phyloP scores from a whole-genome alignment of 1,284 basidiomycete genomes.

The Ganoderma multipileum region DNA sequence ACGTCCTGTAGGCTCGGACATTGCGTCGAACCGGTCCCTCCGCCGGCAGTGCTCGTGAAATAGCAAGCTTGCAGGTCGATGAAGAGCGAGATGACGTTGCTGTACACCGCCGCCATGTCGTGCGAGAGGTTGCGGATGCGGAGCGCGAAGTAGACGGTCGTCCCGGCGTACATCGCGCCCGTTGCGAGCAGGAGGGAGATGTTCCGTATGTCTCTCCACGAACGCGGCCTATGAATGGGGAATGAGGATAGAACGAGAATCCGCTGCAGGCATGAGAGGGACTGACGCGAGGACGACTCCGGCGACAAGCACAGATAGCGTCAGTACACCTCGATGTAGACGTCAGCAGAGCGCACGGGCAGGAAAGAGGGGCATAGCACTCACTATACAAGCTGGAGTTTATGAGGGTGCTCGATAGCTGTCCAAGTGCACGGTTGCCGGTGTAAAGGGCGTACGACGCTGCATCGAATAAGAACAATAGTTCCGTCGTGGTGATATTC shows the following conservation, averaged over 20 bases:
- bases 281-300: not conserved
- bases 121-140: not conserved
- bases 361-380: not conserved
- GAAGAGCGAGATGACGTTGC: not conserved
- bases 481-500: not conserved
- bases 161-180: constrained; percentile 1
- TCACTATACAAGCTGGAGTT: not conserved
- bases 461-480: not conserved
- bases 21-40: not conserved
- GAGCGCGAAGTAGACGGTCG: not conserved
- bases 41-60: not conserved
- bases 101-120: not conserved
- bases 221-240: not conserved
- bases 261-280: not conserved
- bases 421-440: not conserved
- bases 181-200: constrained; percentile 1
- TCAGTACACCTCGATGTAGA: not conserved
- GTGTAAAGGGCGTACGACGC: not conserved
- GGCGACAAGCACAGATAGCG: not conserved
- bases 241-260: not conserved
- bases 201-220: not conserved
- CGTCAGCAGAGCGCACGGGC: not conserved
- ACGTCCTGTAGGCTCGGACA: not conserved
- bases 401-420: not conserved
- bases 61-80: not conserved